Evolutionary conservation across 2,329 filamentous ascomycete species (phyloP).

Genomic region (Chalaropsis ovoidea): DNA sequence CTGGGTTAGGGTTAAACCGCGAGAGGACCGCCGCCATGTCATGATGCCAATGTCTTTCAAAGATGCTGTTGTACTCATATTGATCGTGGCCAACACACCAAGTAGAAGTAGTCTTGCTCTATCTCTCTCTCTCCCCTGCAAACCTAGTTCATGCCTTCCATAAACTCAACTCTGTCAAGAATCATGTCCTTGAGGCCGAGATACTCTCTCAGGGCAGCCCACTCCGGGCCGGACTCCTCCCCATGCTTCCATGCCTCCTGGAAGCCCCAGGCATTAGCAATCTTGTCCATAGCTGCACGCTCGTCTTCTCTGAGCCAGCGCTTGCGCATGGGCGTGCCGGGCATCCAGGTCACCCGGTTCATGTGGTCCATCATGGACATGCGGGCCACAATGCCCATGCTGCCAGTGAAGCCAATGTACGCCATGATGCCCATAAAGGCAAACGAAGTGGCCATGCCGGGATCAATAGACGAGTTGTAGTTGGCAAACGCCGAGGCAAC

Average conservation of each 20-base stretch:
- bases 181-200: slow-evolving; percentile 78
- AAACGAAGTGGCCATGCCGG: slow-evolving; percentile 61
- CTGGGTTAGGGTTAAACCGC: slow-evolving; percentile 2
- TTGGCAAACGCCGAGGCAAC: slow-evolving; percentile 51
- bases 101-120: background rate
- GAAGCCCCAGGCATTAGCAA: slow-evolving; percentile 88
- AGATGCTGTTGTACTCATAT: background rate
- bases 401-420: slow-evolving; percentile 71
- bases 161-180: slow-evolving; percentile 76
- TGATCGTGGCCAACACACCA: background rate
- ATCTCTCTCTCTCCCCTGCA: background rate
- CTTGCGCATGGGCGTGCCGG: slow-evolving; percentile 66
- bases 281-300: slow-evolving; percentile 70
- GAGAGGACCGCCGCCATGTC: background rate
- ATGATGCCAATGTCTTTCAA: background rate
- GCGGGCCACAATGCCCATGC: slow-evolving; percentile 72
- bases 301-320: slow-evolving; percentile 88
- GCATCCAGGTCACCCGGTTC: slow-evolving; percentile 82
- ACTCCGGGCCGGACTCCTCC: slow-evolving; percentile 84
- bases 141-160: slow-evolving; percentile 67
- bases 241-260: slow-evolving; percentile 68
- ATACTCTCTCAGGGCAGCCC: slow-evolving; percentile 76
- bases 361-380: slow-evolving; percentile 91
- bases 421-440: slow-evolving; percentile 72
- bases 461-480: slow-evolving; percentile 69